These are phyloP conservation scores for Herpetomonas tarakana DNA, from an alignment of 208 protist species.

Conservation along the genomic window DNA sequence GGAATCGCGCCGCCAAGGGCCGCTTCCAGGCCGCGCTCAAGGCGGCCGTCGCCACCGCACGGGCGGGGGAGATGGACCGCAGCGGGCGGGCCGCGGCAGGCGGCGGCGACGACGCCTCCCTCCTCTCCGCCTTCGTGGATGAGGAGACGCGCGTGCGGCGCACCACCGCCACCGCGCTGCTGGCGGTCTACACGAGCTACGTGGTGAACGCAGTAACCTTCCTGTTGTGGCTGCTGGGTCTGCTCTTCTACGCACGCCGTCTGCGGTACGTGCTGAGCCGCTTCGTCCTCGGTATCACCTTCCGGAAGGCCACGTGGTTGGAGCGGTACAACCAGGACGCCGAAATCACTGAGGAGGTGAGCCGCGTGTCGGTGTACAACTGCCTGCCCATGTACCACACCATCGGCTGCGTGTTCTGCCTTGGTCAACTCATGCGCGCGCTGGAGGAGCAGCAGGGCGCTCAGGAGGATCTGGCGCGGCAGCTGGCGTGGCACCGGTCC, in stretches of 20 bases:
- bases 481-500: background rate
- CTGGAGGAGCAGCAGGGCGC: constrained; percentile 54
- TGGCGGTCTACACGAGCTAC: background rate
- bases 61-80: background rate
- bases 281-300: constrained; percentile 11
- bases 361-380: constrained; percentile 61
- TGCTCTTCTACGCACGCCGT: background rate
- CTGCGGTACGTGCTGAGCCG: background rate
- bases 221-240: background rate
- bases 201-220: background rate
- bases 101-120: background rate
- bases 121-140: background rate
- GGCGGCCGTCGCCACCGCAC: background rate
- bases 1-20: constrained; percentile 16
- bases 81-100: background rate
- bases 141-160: background rate
- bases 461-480: constrained; percentile 10
- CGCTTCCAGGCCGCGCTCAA: constrained; percentile 3
- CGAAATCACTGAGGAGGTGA: constrained; percentile 10
- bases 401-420: constrained; percentile 61
- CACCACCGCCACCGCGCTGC: background rate
- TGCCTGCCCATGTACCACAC: constrained; percentile 85
- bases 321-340: background rate
- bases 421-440: constrained; percentile 49
- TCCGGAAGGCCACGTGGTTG: background rate